Percentiles rank a stretch among this genome's conserved stretches.
phyloP scores from a whole-genome alignment of 2,329 filamentous ascomycete genomes.

The Penicillium sp. region DNA sequence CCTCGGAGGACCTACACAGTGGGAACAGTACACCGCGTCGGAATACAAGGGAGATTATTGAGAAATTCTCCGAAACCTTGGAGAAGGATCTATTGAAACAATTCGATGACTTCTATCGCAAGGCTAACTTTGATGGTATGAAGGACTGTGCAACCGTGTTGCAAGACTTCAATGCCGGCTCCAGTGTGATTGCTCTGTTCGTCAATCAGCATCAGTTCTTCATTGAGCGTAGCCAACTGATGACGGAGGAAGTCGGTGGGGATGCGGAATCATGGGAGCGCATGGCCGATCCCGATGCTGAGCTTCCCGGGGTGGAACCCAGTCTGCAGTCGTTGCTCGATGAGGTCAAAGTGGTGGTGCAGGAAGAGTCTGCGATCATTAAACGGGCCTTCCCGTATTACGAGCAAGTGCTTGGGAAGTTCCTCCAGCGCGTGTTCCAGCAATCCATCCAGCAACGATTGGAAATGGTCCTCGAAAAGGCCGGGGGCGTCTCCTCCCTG shows the following conservation, averaged over 20 bases:
- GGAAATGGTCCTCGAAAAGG: conserved; percentile 94
- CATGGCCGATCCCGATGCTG: conserved; percentile 89
- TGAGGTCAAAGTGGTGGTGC: conserved; percentile 92
- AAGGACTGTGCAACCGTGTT: conserved; percentile 92
- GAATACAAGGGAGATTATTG: conserved; percentile 83
- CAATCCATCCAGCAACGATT: conserved; percentile 96
- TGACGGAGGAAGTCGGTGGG: conserved; percentile 74
- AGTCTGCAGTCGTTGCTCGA: conserved; percentile 90
- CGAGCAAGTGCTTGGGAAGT: conserved; percentile 88
- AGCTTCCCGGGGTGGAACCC: conserved; percentile 86
- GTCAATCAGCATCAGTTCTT: conserved; percentile 99
- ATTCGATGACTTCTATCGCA: conserved; percentile 95
- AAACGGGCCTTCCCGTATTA: conserved; percentile 95
- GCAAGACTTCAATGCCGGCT: conserved; percentile 92
- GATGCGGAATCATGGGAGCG: conserved; percentile 77
- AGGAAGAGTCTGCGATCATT: conserved; percentile 96
- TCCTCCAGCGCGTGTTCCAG: conserved; percentile 94
- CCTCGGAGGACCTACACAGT: conserved; percentile 46
- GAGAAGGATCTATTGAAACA: conserved; percentile 95
- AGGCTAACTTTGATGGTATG: conserved; percentile 97
- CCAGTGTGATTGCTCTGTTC: conserved; percentile 92
- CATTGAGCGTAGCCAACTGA: conserved; percentile 89
- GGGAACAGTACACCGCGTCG: conserved; percentile 44
- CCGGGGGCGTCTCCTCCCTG: conserved; percentile 84
- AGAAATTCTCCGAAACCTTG: conserved; percentile 93